Conservation (phyloP, 768 basidiomycete species). For the Mycena chlorophos region DNA sequence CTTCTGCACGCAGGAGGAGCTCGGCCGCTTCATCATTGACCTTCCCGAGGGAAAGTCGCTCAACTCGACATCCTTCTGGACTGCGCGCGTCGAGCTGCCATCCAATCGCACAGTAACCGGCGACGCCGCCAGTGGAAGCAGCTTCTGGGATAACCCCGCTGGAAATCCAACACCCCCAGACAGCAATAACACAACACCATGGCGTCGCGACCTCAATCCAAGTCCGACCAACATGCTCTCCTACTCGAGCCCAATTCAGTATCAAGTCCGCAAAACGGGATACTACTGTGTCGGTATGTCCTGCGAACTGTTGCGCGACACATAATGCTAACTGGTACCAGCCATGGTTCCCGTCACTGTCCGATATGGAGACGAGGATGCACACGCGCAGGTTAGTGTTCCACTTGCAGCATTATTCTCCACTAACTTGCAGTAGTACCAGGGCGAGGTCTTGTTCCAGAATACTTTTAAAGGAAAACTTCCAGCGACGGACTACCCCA, state of each 20-base stretch:
- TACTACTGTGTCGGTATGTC: constrained; percentile 93
- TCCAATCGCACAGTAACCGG: constrained; percentile 33
- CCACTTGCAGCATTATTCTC: no score
- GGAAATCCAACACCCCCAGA: constrained; percentile 59
- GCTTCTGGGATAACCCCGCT: constrained; percentile 60
- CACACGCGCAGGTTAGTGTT: no score
- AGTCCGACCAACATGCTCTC: constrained; percentile 50
- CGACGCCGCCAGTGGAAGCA: constrained; percentile 26
- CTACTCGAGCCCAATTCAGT: constrained; percentile 77
- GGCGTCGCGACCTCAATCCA: constrained; percentile 46
- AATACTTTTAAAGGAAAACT: constrained; percentile 89
- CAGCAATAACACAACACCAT: constrained; percentile 50
- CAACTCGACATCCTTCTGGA: constrained; percentile 85
- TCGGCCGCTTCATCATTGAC: constrained; percentile 90
- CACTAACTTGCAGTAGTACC: no score
- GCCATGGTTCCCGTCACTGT: constrained; percentile 89
- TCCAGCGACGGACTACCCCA: constrained; percentile 93
- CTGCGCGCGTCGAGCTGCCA: constrained; percentile 69
- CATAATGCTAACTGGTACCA: constrained; percentile 29
- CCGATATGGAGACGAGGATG: constrained; percentile 53
- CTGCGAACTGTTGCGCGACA: background rate
- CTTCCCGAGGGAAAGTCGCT: constrained; percentile 61
- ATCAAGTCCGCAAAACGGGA: constrained; percentile 81
- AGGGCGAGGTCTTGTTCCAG: constrained; percentile 78
- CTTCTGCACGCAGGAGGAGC: constrained; percentile 64